phyloP scores from a whole-genome alignment of 768 basidiomycete genomes.

The Aureoboletus auriporus region DNA sequence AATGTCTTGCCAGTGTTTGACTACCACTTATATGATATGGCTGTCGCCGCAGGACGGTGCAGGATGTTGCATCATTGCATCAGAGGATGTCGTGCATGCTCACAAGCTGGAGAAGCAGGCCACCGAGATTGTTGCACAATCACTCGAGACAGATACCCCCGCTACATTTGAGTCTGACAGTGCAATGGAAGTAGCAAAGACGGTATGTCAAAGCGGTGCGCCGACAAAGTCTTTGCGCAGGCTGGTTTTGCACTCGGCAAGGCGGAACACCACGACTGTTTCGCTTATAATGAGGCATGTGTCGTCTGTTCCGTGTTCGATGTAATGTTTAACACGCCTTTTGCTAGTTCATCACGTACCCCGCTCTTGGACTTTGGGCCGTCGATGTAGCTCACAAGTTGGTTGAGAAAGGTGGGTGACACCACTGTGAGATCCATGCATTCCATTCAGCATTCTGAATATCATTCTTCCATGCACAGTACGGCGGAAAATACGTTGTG shows the following conservation, averaged over 20 bases:
- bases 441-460: not conserved
- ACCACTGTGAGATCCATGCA: constrained; percentile 55
- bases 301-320: not conserved
- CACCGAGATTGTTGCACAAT: constrained; percentile 69
- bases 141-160: constrained; percentile 60
- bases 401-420: constrained; percentile 59
- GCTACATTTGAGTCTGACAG: constrained; percentile 58
- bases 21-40: no score
- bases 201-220: constrained; percentile 62
- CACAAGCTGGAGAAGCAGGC: constrained; percentile 79
- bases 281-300: constrained; percentile 70
- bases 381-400: constrained; percentile 64
- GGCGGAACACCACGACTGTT: constrained; percentile 81
- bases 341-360: constrained; percentile 67
- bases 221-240: constrained; percentile 62
- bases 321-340: not conserved
- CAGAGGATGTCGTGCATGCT: constrained; percentile 68
- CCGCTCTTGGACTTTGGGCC: constrained; percentile 68
- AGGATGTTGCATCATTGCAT: constrained; percentile 71
- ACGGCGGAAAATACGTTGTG: constrained; percentile 77
- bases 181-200: constrained; percentile 73
- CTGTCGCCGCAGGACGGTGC: constrained; percentile 55
- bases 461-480: constrained; percentile 35
- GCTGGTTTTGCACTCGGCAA: constrained; percentile 75
- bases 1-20: not conserved